Evolutionary conservation across 2,329 filamentous ascomycete species (phyloP).

Genomic region (Arthrobotrys sinensis): DNA sequence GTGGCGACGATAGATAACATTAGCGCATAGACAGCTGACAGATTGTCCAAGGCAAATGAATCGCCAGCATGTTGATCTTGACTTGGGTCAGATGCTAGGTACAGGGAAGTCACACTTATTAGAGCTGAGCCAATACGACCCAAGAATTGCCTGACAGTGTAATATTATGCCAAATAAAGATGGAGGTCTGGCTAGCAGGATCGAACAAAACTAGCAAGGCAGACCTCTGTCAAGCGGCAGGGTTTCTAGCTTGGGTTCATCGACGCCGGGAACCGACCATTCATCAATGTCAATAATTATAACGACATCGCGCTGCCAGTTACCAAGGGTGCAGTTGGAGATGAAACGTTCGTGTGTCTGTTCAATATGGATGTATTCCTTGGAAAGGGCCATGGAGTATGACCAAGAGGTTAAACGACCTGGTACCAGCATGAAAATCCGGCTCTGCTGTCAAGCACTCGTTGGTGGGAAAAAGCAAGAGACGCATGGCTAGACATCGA

Average conservation of each 20-base stretch:
- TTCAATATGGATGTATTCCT: conserved; percentile 25
- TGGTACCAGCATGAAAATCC: not conserved
- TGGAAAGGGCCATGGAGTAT: conserved; percentile 16
- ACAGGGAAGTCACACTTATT: conserved; percentile 30
- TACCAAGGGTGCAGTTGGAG: conserved; percentile 26
- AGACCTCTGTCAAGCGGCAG: conserved; percentile 3
- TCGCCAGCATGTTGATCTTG: conserved; percentile 32
- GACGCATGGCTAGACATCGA: conserved; percentile 6
- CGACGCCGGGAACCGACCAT: conserved; percentile 27
- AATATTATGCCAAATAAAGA: conserved; percentile 22
- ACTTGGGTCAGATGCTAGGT: conserved; percentile 22
- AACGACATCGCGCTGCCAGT: conserved; percentile 31
- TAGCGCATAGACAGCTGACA: conserved; percentile 34
- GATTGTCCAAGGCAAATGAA: conserved; percentile 31
- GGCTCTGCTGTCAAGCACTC: not conserved
- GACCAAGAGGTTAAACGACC: conserved; percentile 31
- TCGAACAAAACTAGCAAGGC: conserved; percentile 5
- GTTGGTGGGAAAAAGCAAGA: conserved; percentile 20
- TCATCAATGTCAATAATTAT: conserved; percentile 19
- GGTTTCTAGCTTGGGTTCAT: conserved; percentile 26
- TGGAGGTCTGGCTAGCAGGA: conserved; percentile 11
- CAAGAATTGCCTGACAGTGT: conserved; percentile 24
- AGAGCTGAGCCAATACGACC: conserved; percentile 32
- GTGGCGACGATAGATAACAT: conserved; percentile 27
- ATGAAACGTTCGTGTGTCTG: conserved; percentile 42